Conservation (phyloP, 2,329 filamentous ascomycete species). For the Ophiostoma pallidulum region DNA sequence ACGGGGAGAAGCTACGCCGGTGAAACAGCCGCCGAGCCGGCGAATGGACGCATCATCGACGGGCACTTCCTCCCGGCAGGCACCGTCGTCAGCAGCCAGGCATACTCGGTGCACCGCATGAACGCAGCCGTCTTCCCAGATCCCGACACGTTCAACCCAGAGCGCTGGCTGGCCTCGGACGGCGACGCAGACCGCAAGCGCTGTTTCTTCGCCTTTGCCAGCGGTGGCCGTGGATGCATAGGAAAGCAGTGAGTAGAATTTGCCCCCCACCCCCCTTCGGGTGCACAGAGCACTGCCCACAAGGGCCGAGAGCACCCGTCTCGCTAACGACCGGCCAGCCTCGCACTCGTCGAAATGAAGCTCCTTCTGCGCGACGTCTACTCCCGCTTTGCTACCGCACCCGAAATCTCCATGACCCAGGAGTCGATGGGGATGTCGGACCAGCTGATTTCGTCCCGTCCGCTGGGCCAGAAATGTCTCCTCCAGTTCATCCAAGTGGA, state of each 20-base stretch:
- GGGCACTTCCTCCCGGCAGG: constrained; percentile 42
- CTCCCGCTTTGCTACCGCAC: constrained; percentile 44
- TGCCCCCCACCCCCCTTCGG: no score
- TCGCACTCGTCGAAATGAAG: constrained; percentile 62
- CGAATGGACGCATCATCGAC: constrained; percentile 45
- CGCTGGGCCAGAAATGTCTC: constrained; percentile 49
- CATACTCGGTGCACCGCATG: constrained; percentile 50
- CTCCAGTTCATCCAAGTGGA: constrained; percentile 35
- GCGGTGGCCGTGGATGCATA: constrained; percentile 55
- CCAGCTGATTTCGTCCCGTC: constrained; percentile 57
- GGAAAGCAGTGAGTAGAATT: constrained; percentile 54
- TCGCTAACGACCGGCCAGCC: constrained; percentile 25
- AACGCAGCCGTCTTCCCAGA: constrained; percentile 63
- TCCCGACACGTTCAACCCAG: constrained; percentile 68
- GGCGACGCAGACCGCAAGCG: constrained; percentile 63
- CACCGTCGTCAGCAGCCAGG: constrained; percentile 52
- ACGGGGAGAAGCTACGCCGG: constrained; percentile 1
- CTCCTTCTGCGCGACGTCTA: constrained; percentile 54
- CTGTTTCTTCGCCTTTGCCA: constrained; percentile 56
- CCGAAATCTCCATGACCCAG: constrained; percentile 43
- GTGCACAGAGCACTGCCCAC: no score
- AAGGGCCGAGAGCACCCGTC: no score
- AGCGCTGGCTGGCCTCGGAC: constrained; percentile 68
- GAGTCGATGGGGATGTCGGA: constrained; percentile 56
- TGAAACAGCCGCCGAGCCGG: background rate